These are phyloP conservation scores for Scheffersomyces stambukii DNA, from an alignment of 1,139 yeast genomes.

Conservation along the genomic window DNA sequence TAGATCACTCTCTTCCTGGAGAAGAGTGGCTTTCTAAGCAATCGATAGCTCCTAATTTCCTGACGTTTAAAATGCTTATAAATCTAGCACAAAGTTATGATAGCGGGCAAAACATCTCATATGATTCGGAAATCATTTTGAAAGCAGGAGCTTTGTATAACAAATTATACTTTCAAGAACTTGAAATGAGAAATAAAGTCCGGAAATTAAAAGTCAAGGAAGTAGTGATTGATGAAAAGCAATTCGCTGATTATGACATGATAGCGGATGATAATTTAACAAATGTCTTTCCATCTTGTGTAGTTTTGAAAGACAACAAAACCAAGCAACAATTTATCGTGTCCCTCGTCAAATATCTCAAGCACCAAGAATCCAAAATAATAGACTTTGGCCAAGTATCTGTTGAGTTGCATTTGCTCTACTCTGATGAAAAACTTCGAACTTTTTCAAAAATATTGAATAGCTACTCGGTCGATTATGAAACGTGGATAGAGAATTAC, in stretches of 20 bases:
- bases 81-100: conserved; percentile 44
- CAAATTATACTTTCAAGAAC: conserved; percentile 32
- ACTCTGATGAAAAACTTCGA: conserved; percentile 51
- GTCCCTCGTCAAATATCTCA: conserved; percentile 43
- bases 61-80: conserved; percentile 43
- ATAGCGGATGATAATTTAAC: conserved; percentile 51
- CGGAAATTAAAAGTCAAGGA: conserved; percentile 32
- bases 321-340: conserved; percentile 24
- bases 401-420: conserved; percentile 43
- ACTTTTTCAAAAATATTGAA: conserved; percentile 29
- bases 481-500: conserved; percentile 50
- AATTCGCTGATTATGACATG: conserved; percentile 27
- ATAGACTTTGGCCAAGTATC: conserved; percentile 2
- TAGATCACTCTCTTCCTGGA: conserved; percentile 43
- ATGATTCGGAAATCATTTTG: conserved; percentile 24
- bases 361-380: conserved; percentile 13
- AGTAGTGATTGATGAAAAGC: conserved; percentile 29
- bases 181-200: conserved; percentile 34
- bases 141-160: conserved; percentile 29
- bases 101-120: conserved; percentile 24
- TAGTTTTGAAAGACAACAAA: conserved; percentile 32
- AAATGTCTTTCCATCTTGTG: conserved; percentile 50
- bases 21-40: conserved; percentile 53
- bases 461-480: conserved; percentile 40
- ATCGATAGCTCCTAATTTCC: conserved; percentile 46